Percentiles rank a stretch among this genome's conserved stretches.
phyloP scores from a whole-genome alignment of 179 eudicot genomes.

The Carnegiea gigantea region DNA sequence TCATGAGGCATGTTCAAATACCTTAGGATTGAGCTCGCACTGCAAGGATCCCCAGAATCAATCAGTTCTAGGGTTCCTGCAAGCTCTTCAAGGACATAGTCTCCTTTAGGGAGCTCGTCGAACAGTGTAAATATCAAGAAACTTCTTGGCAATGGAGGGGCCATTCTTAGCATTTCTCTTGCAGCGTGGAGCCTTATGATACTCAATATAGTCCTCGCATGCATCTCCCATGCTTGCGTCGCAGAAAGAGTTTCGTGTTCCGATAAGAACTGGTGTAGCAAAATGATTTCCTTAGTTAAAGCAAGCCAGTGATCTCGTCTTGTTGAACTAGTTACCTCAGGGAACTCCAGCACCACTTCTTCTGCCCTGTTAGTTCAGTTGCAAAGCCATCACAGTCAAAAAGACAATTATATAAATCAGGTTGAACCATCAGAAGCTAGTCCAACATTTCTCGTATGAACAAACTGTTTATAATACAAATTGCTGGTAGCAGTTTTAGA shows the following conservation, averaged over 20 bases:
- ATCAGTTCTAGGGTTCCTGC: slow-evolving; percentile 54
- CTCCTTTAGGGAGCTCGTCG: slow-evolving; percentile 87
- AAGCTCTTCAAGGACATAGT: slow-evolving; percentile 71
- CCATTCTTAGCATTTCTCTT: slow-evolving; percentile 80
- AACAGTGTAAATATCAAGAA: slow-evolving; percentile 69
- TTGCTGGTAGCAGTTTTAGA: background rate
- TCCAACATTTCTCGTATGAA: background rate
- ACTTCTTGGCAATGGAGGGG: slow-evolving; percentile 76
- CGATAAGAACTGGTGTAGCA: slow-evolving; percentile 63
- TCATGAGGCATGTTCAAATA: slow-evolving; percentile 40
- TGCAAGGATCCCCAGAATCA: slow-evolving; percentile 53
- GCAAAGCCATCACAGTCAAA: background rate
- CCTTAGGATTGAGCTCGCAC: slow-evolving; percentile 71
- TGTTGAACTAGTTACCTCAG: slow-evolving; percentile 81
- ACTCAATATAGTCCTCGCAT: slow-evolving; percentile 76
- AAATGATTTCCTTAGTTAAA: slow-evolving; percentile 62
- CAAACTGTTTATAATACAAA: background rate
- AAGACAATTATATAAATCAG: background rate
- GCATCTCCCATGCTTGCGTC: slow-evolving; percentile 78
- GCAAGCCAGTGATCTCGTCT: slow-evolving; percentile 95
- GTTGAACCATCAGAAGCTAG: background rate
- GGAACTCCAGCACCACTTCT: slow-evolving; percentile 71
- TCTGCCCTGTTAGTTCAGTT: slow-evolving; percentile 53
- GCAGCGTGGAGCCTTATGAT: slow-evolving; percentile 84
- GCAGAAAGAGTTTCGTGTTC: slow-evolving; percentile 42